These are phyloP conservation scores for Phialophora tarda DNA, from an alignment of 2,329 filamentous ascomycete genomes.

Conservation along the genomic window DNA sequence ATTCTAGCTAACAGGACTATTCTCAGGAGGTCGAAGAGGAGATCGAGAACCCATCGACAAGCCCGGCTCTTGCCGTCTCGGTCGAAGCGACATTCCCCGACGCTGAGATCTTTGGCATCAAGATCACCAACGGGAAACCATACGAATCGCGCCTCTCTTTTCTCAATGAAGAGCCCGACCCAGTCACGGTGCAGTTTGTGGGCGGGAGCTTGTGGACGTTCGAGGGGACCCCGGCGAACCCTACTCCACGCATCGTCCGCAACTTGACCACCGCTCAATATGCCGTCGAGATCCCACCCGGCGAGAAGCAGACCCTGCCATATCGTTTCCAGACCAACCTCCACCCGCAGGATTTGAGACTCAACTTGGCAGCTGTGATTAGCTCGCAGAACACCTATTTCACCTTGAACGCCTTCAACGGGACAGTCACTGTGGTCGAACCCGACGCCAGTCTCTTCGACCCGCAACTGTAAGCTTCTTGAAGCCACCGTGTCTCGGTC, in stretches of 20 bases:
- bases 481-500: conserved; percentile 30
- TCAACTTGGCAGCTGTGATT: conserved; percentile 78
- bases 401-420: conserved; percentile 80
- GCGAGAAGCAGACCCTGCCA: conserved; percentile 63
- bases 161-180: conserved; percentile 77
- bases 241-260: conserved; percentile 67
- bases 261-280: conserved; percentile 84
- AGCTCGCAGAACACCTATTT: conserved; percentile 62
- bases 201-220: conserved; percentile 73
- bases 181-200: conserved; percentile 76
- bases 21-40: conserved; percentile 64
- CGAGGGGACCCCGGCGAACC: conserved; percentile 50
- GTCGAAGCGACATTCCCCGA: conserved; percentile 66
- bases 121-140: conserved; percentile 89
- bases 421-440: conserved; percentile 84
- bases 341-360: conserved; percentile 84
- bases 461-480: conserved; percentile 76
- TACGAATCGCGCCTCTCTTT: conserved; percentile 83
- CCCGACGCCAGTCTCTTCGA: conserved; percentile 90
- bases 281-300: conserved; percentile 73
- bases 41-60: conserved; percentile 67
- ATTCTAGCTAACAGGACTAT: conserved; percentile 12
- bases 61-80: conserved; percentile 61
- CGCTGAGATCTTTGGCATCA: conserved; percentile 87
- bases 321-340: conserved; percentile 90